A percentile compares a stretch with the other conserved stretches of the same genome.
Conservation (phyloP, 2,329 filamentous ascomycete species). For the Arthrobotrys musiformis region DNA sequence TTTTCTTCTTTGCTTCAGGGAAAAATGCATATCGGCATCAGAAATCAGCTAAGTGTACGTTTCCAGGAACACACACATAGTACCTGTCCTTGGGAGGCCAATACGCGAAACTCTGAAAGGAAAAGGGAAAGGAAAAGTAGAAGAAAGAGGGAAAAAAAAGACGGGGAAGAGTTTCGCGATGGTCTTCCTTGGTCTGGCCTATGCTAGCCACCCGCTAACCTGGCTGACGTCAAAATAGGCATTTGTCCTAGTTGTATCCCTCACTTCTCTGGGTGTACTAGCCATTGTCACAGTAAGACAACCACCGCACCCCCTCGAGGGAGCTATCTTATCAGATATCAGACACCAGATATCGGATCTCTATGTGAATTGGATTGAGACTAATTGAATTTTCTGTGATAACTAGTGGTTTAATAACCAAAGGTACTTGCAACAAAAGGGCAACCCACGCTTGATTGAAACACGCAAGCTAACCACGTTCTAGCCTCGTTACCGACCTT, state of each 20-base stretch:
- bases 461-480: slow-evolving; percentile 16
- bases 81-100: too few species aligned
- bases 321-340: neutral
- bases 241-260: slow-evolving; percentile 51
- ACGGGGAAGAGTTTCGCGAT: neutral
- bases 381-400: neutral
- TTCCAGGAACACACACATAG: neutral
- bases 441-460: neutral
- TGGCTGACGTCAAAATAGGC: slow-evolving; percentile 24
- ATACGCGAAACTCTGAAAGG: too few species aligned
- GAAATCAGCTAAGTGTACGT: slow-evolving; percentile 52
- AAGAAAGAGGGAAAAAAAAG: too few species aligned
- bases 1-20: too few species aligned
- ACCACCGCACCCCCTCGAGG: neutral
- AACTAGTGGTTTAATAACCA: slow-evolving; percentile 56
- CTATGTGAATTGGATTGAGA: neutral
- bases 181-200: neutral
- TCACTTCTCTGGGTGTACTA: slow-evolving; percentile 52
- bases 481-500: slow-evolving; percentile 52
- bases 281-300: slow-evolving; percentile 53
- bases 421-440: slow-evolving; percentile 37
- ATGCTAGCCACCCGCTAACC: neutral
- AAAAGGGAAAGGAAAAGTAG: too few species aligned
- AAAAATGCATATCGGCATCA: slow-evolving; percentile 51
- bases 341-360: neutral